These are phyloP conservation scores for Aspergillus viridinutans DNA, from an alignment of 2,329 filamentous ascomycete genomes.

Conservation along the genomic window DNA sequence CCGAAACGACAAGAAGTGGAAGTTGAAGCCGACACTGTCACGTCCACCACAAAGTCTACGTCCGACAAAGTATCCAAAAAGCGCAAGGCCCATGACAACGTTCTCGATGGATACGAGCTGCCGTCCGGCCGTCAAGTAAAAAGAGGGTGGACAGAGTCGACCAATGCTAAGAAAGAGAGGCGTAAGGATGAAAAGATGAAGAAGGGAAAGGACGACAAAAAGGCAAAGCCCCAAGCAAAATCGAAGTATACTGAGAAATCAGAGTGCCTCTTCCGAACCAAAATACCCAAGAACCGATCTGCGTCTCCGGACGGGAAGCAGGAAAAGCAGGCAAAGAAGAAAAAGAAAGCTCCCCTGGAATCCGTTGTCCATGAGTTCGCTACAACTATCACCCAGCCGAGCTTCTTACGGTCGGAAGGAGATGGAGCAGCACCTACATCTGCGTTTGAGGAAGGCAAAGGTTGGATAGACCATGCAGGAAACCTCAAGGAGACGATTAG, in stretches of 20 bases:
- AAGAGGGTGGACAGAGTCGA: conserved; percentile 78
- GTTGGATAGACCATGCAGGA: conserved; percentile 80
- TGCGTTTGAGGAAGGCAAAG: conserved; percentile 76
- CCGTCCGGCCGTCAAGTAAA: conserved; percentile 74
- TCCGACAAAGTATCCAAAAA: conserved; percentile 43
- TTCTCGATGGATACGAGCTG: conserved; percentile 67
- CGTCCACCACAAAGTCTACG: conserved; percentile 29
- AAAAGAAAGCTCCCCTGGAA: conserved; percentile 58
- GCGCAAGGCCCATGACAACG: conserved; percentile 51
- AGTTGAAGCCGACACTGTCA: conserved; percentile 32
- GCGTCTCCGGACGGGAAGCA: conserved; percentile 28
- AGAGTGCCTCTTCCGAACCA: conserved; percentile 82
- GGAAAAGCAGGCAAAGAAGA: conserved; percentile 55
- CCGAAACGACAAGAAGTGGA: conserved; percentile 48
- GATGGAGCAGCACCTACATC: conserved; percentile 47
- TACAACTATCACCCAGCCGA: conserved; percentile 76
- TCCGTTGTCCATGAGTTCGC: conserved; percentile 83
- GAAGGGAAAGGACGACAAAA: conserved; percentile 53
- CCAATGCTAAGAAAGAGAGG: conserved; percentile 42
- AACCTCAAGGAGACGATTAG: conserved; percentile 55
- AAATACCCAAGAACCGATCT: conserved; percentile 59
- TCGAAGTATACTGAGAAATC: conserved; percentile 77
- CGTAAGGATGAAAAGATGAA: conserved; percentile 46
- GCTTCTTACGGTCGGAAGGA: conserved; percentile 64
- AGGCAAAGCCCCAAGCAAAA: conserved; percentile 55